These are phyloP conservation scores for Pterula multifida DNA, from an alignment of 1,284 basidiomycete genomes.

Conservation along the genomic window DNA sequence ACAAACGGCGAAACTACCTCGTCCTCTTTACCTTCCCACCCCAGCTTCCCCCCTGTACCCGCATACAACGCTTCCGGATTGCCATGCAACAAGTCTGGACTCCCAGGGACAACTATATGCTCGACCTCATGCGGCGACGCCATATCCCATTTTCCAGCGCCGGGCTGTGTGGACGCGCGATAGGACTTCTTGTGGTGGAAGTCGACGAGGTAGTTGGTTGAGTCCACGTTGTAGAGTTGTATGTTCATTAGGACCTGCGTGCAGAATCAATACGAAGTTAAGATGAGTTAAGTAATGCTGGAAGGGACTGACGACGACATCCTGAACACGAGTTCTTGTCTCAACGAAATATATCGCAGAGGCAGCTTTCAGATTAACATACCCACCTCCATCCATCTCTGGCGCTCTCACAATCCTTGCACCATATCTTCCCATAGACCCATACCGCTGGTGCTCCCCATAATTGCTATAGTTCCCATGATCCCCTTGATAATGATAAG, in stretches of 20 bases:
- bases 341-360: constrained; percentile 87
- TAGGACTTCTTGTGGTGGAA: constrained; percentile 97
- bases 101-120: constrained; percentile 16
- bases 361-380: constrained; percentile 56
- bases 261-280: constrained; percentile 3
- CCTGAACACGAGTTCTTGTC: constrained; percentile 80
- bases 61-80: constrained; percentile 9
- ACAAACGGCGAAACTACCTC: constrained; percentile 88
- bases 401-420: neutral
- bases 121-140: constrained; percentile 8
- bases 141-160: neutral
- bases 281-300: constrained; percentile 5
- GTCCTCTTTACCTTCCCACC: constrained; percentile 45
- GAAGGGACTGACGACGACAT: constrained; percentile 76
- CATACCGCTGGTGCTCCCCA: neutral
- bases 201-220: constrained; percentile 94
- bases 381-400: constrained; percentile 20
- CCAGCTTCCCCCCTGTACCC: constrained; percentile 15
- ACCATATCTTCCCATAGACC: constrained; percentile 21
- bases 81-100: too few species aligned
- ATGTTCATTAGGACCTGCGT: constrained; percentile 80
- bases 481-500: neutral
- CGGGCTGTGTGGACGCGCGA: constrained; percentile 24
- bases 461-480: neutral
- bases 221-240: constrained; percentile 92